A percentile compares a stretch with the other conserved stretches of the same genome.
These are phyloP conservation scores for Chytridium lagenaria DNA, from an alignment of 371 early-diverging fungal species.

Conservation along the genomic window DNA sequence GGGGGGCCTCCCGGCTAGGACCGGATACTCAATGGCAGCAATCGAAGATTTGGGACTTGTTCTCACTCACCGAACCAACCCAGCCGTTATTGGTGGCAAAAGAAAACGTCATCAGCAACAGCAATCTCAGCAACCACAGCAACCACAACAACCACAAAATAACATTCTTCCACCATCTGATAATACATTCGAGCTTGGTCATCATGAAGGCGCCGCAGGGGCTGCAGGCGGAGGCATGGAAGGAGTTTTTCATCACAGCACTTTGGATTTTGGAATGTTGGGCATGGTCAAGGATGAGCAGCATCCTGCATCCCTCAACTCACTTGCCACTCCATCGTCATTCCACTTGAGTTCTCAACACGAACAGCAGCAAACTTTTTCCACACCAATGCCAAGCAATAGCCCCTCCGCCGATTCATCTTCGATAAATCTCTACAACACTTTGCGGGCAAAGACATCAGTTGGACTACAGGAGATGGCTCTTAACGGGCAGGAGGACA, in stretches of 20 bases:
- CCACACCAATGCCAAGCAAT: not conserved
- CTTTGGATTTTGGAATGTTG: constrained; percentile 1
- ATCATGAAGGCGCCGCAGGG: not conserved
- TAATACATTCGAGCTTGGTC: not conserved
- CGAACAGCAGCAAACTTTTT: not conserved
- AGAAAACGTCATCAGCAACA: not conserved
- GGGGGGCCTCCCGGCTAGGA: no score
- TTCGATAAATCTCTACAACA: not conserved
- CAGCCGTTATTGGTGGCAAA: not conserved
- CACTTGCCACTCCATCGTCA: no score
- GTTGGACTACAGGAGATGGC: no score
- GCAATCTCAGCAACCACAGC: not conserved
- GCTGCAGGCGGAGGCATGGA: not conserved
- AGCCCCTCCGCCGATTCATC: not conserved
- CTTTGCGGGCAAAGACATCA: not conserved
- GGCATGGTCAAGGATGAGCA: not conserved
- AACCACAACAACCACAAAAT: no score
- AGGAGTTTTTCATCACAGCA: no score
- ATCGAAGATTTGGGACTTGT: constrained; percentile 5
- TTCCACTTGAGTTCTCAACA: not conserved
- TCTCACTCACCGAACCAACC: not conserved
- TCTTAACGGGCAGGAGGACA: not conserved
- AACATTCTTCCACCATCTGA: not conserved
- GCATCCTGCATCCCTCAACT: not conserved
- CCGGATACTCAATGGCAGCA: no score